phyloP scores from a whole-genome alignment of 106 monocot genomes.

The Acanthochlamys bracteata region DNA sequence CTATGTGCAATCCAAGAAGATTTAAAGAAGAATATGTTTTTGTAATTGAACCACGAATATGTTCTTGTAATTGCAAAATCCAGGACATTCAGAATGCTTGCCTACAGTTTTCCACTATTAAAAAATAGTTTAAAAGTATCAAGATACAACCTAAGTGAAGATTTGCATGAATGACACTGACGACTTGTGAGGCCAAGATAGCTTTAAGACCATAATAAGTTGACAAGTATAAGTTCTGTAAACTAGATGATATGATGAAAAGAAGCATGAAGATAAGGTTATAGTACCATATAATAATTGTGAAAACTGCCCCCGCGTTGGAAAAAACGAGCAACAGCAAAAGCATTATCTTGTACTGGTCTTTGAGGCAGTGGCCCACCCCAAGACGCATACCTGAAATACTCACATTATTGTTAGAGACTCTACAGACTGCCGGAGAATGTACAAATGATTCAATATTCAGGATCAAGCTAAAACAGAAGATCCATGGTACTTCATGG shows the following conservation, averaged over 20 bases:
- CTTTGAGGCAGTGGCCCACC: slow-evolving; percentile 73
- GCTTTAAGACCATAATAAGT: no score
- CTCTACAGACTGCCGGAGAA: no score
- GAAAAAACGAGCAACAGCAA: slow-evolving; percentile 94
- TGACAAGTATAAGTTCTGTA: neutral
- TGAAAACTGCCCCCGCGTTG: slow-evolving; percentile 86
- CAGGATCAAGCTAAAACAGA: no score
- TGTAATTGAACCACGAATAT: no score
- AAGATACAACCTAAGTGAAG: neutral
- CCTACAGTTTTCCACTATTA: neutral
- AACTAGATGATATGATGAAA: neutral
- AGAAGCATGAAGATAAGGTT: neutral
- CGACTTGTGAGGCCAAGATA: no score
- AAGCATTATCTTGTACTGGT: slow-evolving; percentile 92
- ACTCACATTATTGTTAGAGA: neutral
- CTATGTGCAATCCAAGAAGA: no score
- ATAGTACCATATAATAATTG: slow-evolving; percentile 93
- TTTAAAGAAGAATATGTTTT: no score
- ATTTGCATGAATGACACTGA: no score
- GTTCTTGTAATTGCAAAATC: no score
- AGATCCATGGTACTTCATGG: no score
- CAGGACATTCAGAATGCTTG: no score
- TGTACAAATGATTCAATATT: no score
- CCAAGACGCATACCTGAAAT: slow-evolving; percentile 70
- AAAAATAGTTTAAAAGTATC: neutral